These are phyloP conservation scores for Isabelozyma pseudorhagii DNA, from an alignment of 805 yeast genomes.

Conservation along the genomic window DNA sequence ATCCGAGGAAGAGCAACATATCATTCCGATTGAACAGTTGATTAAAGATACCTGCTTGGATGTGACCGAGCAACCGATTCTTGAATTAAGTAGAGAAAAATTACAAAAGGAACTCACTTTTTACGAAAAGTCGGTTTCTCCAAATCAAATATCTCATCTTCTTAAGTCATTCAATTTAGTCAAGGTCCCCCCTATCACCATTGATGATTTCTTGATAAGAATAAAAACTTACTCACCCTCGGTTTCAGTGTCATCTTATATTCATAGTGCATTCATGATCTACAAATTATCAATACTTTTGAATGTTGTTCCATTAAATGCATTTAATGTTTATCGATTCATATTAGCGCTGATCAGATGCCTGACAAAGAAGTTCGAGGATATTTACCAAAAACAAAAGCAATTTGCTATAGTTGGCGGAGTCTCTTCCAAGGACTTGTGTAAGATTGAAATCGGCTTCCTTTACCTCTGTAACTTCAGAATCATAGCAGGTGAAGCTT, in stretches of 20 bases:
- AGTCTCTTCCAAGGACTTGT: constrained; percentile 32
- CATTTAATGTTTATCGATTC: constrained; percentile 35
- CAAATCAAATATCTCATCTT: constrained; percentile 24
- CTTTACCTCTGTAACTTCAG: constrained; percentile 38
- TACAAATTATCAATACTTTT: constrained; percentile 32
- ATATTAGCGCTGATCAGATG: constrained; percentile 40
- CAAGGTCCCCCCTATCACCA: constrained; percentile 31
- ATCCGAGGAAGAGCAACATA: not conserved
- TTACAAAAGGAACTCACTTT: constrained; percentile 18
- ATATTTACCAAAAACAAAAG: constrained; percentile 39
- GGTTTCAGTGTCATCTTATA: constrained; percentile 35
- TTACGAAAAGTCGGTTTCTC: constrained; percentile 9
- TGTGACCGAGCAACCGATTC: constrained; percentile 11
- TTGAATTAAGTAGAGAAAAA: constrained; percentile 11
- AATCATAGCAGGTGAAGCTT: constrained; percentile 31
- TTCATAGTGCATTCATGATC: constrained; percentile 37
- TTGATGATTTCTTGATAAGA: constrained; percentile 32
- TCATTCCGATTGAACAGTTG: constrained; percentile 21
- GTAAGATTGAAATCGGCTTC: constrained; percentile 37
- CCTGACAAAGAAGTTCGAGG: constrained; percentile 40
- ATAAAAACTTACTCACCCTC: constrained; percentile 39
- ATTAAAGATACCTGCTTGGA: constrained; percentile 12
- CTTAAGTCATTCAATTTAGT: constrained; percentile 30
- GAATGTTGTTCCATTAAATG: constrained; percentile 27
- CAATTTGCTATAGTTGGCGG: constrained; percentile 43